A percentile compares a stretch with the other conserved stretches of the same genome.
These are phyloP conservation scores for Vaccinium macrocarpon DNA, from an alignment of 148 eudicot genomes.

Conservation along the genomic window DNA sequence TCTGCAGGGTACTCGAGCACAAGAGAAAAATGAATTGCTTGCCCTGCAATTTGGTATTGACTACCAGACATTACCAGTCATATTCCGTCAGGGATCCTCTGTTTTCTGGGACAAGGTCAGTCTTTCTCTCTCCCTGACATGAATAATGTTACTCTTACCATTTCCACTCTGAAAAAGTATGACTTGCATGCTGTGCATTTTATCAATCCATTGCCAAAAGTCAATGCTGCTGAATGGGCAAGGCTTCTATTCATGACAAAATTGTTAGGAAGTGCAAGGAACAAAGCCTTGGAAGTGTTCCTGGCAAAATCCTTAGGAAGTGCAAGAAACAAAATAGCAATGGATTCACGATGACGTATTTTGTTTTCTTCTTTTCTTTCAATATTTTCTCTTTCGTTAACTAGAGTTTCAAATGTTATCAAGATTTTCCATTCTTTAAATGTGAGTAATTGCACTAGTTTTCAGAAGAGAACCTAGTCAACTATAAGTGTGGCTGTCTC, in stretches of 20 bases:
- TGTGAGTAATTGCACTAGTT: neutral
- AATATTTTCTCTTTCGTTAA: too few species aligned
- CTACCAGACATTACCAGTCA: conserved; percentile 49
- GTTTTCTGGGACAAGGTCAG: conserved; percentile 53
- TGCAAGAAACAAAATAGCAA: neutral
- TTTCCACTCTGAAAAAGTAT: neutral
- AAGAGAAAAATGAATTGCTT: conserved; percentile 65
- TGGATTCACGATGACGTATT: neutral
- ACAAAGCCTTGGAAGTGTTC: neutral
- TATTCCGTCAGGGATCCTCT: conserved; percentile 71
- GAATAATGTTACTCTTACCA: neutral
- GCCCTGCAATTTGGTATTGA: conserved; percentile 39
- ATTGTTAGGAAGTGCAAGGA: neutral
- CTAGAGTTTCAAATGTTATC: neutral
- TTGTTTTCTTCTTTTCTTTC: neutral
- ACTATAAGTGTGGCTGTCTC: neutral
- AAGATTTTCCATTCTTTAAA: neutral
- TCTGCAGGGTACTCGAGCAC: conserved; percentile 66
- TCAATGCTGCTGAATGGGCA: neutral
- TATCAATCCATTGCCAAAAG: neutral
- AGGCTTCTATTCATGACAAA: neutral
- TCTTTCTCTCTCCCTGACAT: conserved; percentile 8
- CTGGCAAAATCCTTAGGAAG: neutral
- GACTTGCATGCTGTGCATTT: neutral
- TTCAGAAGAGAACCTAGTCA: neutral